phyloP scores from a whole-genome alignment of 2,329 filamentous ascomycete genomes.

The Periglandula ipomoeae region DNA sequence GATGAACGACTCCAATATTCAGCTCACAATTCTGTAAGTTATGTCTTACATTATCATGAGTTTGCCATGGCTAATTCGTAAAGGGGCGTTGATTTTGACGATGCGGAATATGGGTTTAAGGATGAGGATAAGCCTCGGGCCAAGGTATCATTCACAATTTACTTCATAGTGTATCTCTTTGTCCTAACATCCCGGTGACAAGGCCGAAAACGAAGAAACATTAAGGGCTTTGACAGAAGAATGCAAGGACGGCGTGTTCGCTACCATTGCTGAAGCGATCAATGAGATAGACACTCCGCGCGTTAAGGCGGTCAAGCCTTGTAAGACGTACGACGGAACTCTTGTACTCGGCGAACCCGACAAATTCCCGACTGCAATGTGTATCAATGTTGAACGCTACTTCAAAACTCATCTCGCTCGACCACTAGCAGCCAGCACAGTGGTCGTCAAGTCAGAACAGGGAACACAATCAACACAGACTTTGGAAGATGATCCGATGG shows the following conservation, averaged over 20 bases:
- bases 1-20: conserved; percentile 67
- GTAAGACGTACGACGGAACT: conserved; percentile 68
- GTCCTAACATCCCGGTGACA: background rate
- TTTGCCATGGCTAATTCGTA: background rate
- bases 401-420: conserved; percentile 74
- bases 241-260: conserved; percentile 61
- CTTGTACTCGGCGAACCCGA: conserved; percentile 71
- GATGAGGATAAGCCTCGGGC: conserved; percentile 70
- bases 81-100: conserved; percentile 89
- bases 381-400: conserved; percentile 83
- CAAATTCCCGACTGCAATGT: conserved; percentile 65
- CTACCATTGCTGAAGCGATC: conserved; percentile 80
- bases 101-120: conserved; percentile 79
- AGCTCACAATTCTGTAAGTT: conserved; percentile 68
- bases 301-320: conserved; percentile 65
- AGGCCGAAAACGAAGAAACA: conserved; percentile 58
- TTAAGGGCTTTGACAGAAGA: conserved; percentile 57
- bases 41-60: background rate
- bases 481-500: conserved; percentile 36
- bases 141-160: conserved; percentile 46
- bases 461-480: conserved; percentile 43
- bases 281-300: conserved; percentile 69
- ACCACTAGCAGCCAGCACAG: conserved; percentile 67
- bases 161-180: background rate
- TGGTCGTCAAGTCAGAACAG: conserved; percentile 49